Conservation (phyloP, 2,329 filamentous ascomycete species). For the Didymella glomerata region DNA sequence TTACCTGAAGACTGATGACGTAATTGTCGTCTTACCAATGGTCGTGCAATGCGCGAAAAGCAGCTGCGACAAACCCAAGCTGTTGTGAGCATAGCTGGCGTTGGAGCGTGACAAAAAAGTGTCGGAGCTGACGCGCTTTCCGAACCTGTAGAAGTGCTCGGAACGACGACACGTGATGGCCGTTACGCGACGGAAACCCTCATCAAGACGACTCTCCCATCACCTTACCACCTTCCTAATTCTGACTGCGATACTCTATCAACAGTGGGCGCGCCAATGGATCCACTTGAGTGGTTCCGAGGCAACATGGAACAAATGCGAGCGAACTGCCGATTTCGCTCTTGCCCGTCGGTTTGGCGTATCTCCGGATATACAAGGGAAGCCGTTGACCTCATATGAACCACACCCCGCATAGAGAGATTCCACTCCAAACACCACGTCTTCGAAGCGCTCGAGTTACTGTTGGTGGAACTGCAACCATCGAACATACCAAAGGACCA, state of each 20-base stretch:
- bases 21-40: constrained; percentile 37
- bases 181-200: constrained; percentile 3
- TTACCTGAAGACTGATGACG: constrained; percentile 43
- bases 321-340: constrained; percentile 37
- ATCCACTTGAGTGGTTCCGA: constrained; percentile 20
- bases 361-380: constrained; percentile 37
- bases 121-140: constrained; percentile 33
- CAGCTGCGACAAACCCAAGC: constrained; percentile 60
- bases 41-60: constrained; percentile 52
- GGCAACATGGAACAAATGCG: constrained; percentile 16
- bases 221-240: constrained; percentile 27
- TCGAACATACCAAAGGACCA: background rate
- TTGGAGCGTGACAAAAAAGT: constrained; percentile 21
- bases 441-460: constrained; percentile 2
- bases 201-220: constrained; percentile 9
- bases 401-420: constrained; percentile 17
- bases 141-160: constrained; percentile 22
- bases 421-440: constrained; percentile 1
- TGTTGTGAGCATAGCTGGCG: constrained; percentile 40
- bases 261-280: background rate
- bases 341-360: constrained; percentile 30
- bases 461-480: background rate
- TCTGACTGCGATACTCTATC: background rate
- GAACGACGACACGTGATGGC: constrained; percentile 40
- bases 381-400: constrained; percentile 32